Evolutionary conservation across 805 yeast species (phyloP), one percentile per base, ranked within the genome.

Genomic region (Kodamaea nitidulidarum): DNA sequence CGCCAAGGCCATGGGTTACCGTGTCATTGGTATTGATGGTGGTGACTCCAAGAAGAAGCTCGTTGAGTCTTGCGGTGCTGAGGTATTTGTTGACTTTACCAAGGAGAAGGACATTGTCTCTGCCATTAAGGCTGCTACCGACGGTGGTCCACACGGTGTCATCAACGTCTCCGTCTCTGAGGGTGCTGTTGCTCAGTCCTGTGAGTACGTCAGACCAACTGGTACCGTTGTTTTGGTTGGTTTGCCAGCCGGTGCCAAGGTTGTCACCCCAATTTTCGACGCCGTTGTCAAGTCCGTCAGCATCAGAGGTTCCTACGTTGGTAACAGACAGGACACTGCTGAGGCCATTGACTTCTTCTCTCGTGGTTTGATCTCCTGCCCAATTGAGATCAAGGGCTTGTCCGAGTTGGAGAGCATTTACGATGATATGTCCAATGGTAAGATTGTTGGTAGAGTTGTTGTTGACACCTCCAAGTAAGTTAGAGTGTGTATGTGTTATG

Each of bases 121-220:
- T 44, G 84, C 73, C 35, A 71, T 81, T 52, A 62, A 67, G 56
- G 62, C 68, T 48, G 73, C 73, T 48, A 82, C 88, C 52, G 61
- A 69, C 51, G 88, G 88, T 56, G 90, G 90, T 50, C 80, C 86
- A 41, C 88, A 83, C 55, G 88, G 81, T 55, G 86, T 74, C 47
- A 71, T 83, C 58, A 82, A 83, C 63, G 85, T 83, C 43, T 84
- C 90, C 17, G 88, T 79, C 38, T 78, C 88, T 40, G 82, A 77
- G 58, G 63, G 62, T 42, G 88, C 90, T 45, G 78, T 83, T 59
- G 59, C 73, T 42, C 77, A 74, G 52, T 80, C 50, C 7, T 50
- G 54, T 48, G 54, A 58, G 15, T 62, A 66, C 52, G 61, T 65
- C 39, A 62, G 73, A 57, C 40, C 69, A 22, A 55, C 58, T 39